A percentile compares a stretch with the other conserved stretches of the same genome.
These are phyloP conservation scores for Globisporangium emineosum DNA, from an alignment of 352 stramenopile genomes.

Conservation along the genomic window DNA sequence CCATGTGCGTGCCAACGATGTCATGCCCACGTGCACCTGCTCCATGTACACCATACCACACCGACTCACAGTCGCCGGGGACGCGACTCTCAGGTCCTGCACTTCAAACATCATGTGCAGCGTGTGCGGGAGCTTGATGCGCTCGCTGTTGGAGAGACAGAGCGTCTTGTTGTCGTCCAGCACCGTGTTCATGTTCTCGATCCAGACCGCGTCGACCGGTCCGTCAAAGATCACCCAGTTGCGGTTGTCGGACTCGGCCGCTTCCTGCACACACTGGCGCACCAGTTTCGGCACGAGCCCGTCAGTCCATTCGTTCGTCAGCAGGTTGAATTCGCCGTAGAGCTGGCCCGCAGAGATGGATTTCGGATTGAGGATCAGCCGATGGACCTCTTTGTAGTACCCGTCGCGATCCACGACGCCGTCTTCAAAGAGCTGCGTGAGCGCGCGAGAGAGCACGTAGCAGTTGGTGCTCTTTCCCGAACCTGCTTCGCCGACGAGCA, in stretches of 20 bases:
- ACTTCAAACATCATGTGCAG: conserved; percentile 94
- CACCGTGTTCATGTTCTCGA: conserved; percentile 92
- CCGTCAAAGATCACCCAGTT: conserved; percentile 93
- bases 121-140: conserved; percentile 82
- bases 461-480: conserved; percentile 88
- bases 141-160: conserved; percentile 84
- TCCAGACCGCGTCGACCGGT: conserved; percentile 90
- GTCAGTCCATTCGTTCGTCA: conserved; percentile 95
- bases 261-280: conserved; percentile 80
- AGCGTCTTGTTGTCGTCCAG: conserved; percentile 89
- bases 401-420: conserved; percentile 80
- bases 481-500: conserved; percentile 91
- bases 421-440: conserved; percentile 76
- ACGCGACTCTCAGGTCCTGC: conserved; percentile 86
- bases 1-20: conserved; percentile 74
- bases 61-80: conserved; percentile 85
- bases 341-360: conserved; percentile 95
- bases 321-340: conserved; percentile 92
- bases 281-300: conserved; percentile 92
- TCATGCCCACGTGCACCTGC: conserved; percentile 81
- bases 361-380: conserved; percentile 93
- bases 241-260: conserved; percentile 71
- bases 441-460: conserved; percentile 66
- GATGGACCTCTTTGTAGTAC: conserved; percentile 87
- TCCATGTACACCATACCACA: conserved; percentile 94